Conservation (phyloP, 805 yeast genomes). For the Starmera pachycereana region DNA sequence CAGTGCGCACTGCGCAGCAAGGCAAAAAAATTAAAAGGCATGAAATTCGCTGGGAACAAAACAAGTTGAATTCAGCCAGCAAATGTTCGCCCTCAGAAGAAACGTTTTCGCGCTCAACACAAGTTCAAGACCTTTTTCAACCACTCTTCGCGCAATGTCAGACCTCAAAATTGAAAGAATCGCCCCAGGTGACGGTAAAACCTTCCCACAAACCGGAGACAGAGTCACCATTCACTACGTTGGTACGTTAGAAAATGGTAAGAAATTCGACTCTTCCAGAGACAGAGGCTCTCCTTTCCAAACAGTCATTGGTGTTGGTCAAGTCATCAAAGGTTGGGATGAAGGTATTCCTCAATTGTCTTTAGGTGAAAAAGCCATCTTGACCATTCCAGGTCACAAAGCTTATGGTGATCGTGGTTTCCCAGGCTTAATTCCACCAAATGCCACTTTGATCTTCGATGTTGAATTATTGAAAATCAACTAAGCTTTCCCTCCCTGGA, state of each 20-base stretch:
- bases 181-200: conserved; percentile 60
- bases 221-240: conserved; percentile 89
- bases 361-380: conserved; percentile 84
- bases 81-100: background rate
- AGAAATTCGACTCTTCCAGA: conserved; percentile 90
- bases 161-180: conserved; percentile 21
- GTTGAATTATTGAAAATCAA: conserved; percentile 54
- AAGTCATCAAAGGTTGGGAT: conserved; percentile 96
- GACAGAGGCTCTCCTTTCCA: conserved; percentile 96
- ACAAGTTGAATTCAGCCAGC: background rate
- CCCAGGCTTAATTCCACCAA: conserved; percentile 96
- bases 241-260: conserved; percentile 92
- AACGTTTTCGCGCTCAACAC: background rate
- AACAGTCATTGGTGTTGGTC: conserved; percentile 90
- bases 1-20: no score
- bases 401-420: conserved; percentile 93
- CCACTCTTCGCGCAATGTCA: conserved; percentile 15
- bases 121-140: conserved; percentile 9
- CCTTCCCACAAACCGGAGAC: conserved; percentile 83
- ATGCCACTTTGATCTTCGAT: conserved; percentile 83
- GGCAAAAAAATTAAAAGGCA: background rate
- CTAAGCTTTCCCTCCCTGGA: conserved; percentile 11
- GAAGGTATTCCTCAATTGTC: conserved; percentile 87
- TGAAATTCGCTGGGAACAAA: background rate
- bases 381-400: conserved; percentile 86